Percentiles rank a stretch among this genome's conserved stretches.
Evolutionary conservation across 2,329 filamentous ascomycete species (phyloP).

Genomic region (Phoma herbarum): DNA sequence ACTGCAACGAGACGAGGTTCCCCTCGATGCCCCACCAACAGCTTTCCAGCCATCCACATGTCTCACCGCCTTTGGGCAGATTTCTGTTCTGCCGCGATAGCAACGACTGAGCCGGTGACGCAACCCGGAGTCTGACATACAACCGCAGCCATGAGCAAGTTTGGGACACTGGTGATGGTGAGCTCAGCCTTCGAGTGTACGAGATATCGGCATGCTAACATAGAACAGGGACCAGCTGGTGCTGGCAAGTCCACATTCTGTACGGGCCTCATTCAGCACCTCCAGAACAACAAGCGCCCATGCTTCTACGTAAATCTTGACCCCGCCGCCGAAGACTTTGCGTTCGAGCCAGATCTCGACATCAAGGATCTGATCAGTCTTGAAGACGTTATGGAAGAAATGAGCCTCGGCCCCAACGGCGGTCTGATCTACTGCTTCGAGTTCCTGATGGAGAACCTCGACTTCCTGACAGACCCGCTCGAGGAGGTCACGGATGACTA

Average conservation of each 20-base stretch:
- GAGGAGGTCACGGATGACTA: slow-evolving; percentile 92
- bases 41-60: not conserved
- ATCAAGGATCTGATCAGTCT: slow-evolving; percentile 95
- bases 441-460: slow-evolving; percentile 91
- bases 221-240: slow-evolving; percentile 76
- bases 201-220: slow-evolving; percentile 11
- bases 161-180: slow-evolving; percentile 90
- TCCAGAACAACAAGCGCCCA: slow-evolving; percentile 88
- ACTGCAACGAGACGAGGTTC: slow-evolving; percentile 12
- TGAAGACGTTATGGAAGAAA: slow-evolving; percentile 96
- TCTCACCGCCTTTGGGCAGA: slow-evolving; percentile 8
- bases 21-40: slow-evolving; percentile 24
- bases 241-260: slow-evolving; percentile 98
- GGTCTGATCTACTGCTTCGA: slow-evolving; percentile 97
- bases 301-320: slow-evolving; percentile 99
- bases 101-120: slow-evolving; percentile 10
- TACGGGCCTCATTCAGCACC: slow-evolving; percentile 89
- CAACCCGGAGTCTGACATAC: slow-evolving; percentile 4
- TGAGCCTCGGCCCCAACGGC: slow-evolving; percentile 88
- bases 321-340: slow-evolving; percentile 91
- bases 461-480: slow-evolving; percentile 86
- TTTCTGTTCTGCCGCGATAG: slow-evolving; percentile 4
- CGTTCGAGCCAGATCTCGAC: slow-evolving; percentile 90
- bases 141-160: slow-evolving; percentile 79
- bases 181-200: not conserved